Conservation (phyloP, 2,329 filamentous ascomycete genomes). For the Shiraia bambusicola region DNA sequence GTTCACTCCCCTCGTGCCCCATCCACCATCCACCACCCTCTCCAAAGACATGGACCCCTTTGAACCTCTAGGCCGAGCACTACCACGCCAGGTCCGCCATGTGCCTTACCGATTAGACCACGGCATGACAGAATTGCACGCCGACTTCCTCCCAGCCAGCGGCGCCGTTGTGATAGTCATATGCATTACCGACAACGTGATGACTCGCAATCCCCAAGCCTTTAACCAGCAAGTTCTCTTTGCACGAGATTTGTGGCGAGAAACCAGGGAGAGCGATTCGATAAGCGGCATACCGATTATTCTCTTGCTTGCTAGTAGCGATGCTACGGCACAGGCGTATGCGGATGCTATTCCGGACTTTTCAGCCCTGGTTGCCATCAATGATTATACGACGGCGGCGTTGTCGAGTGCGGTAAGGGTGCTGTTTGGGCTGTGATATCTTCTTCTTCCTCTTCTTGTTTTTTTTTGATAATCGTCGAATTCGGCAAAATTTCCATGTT, state of each 20-base stretch:
- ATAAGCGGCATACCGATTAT: conserved; percentile 26
- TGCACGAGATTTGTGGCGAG: conserved; percentile 22
- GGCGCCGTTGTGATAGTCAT: conserved; percentile 62
- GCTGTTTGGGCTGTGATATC: conserved; percentile 24
- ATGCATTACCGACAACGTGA: conserved; percentile 34
- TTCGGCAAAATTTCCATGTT: too few species aligned
- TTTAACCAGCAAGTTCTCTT: conserved; percentile 38
- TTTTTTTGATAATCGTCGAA: too few species aligned
- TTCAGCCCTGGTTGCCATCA: conserved; percentile 29
- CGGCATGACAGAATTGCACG: conserved; percentile 66
- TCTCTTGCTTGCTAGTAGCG: conserved; percentile 30
- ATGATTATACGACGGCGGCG: conserved; percentile 32
- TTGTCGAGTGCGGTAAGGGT: conserved; percentile 27
- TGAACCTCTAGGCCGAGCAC: conserved; percentile 65
- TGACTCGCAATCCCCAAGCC: conserved; percentile 21
- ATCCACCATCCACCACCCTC: conserved; percentile 33
- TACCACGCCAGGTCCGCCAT: conserved; percentile 66
- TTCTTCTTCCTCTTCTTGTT: too few species aligned
- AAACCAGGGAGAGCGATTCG: conserved; percentile 14
- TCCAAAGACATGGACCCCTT: conserved; percentile 64
- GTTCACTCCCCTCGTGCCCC: conserved; percentile 59
- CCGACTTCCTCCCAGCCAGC: conserved; percentile 62
- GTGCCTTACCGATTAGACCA: conserved; percentile 67
- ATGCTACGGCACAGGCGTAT: conserved; percentile 14
- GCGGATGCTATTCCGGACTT: conserved; percentile 27